Conservation (phyloP, 202 grass and related monocot genomes). For the Elaeis oleifera region DNA sequence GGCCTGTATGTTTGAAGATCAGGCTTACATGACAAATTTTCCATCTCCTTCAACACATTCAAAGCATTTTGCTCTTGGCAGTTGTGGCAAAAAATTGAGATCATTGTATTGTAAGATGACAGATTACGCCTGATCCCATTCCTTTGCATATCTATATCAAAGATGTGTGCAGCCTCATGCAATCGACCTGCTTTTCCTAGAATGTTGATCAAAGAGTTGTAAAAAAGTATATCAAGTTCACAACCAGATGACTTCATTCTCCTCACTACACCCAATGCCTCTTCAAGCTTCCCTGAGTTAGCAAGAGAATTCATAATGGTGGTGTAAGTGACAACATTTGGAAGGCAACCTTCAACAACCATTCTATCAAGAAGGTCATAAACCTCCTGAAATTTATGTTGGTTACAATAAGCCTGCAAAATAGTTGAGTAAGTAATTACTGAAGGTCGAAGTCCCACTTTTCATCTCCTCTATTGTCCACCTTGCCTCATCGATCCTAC, state of each 20-base stretch:
- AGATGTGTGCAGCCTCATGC: slow-evolving; percentile 53
- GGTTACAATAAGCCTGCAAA: slow-evolving; percentile 71
- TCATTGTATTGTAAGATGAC: slow-evolving; percentile 72
- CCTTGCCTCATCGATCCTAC: slow-evolving; percentile 59
- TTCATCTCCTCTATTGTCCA: slow-evolving; percentile 76
- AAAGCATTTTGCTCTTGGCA: slow-evolving; percentile 50
- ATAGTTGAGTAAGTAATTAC: slow-evolving; percentile 71
- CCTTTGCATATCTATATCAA: slow-evolving; percentile 60
- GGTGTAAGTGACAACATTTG: slow-evolving; percentile 76
- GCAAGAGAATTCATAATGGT: slow-evolving; percentile 66
- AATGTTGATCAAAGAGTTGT: slow-evolving; percentile 74
- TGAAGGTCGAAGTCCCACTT: slow-evolving; percentile 34
- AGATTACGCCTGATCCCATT: slow-evolving; percentile 39
- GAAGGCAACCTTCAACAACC: slow-evolving; percentile 51
- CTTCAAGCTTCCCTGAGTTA: slow-evolving; percentile 46
- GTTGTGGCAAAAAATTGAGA: slow-evolving; percentile 55
- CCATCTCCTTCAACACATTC: slow-evolving; percentile 56
- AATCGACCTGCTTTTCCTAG: slow-evolving; percentile 44
- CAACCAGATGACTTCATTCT: slow-evolving; percentile 71
- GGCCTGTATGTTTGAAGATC: slow-evolving; percentile 75
- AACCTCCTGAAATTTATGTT: slow-evolving; percentile 43
- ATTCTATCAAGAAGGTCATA: slow-evolving; percentile 76
- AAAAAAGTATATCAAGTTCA: slow-evolving; percentile 64
- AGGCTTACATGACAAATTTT: slow-evolving; percentile 46
- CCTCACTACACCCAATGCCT: slow-evolving; percentile 47